These are phyloP conservation scores for Rhodotorula glutinis DNA, from an alignment of 1,284 basidiomycete genomes.

Conservation along the genomic window DNA sequence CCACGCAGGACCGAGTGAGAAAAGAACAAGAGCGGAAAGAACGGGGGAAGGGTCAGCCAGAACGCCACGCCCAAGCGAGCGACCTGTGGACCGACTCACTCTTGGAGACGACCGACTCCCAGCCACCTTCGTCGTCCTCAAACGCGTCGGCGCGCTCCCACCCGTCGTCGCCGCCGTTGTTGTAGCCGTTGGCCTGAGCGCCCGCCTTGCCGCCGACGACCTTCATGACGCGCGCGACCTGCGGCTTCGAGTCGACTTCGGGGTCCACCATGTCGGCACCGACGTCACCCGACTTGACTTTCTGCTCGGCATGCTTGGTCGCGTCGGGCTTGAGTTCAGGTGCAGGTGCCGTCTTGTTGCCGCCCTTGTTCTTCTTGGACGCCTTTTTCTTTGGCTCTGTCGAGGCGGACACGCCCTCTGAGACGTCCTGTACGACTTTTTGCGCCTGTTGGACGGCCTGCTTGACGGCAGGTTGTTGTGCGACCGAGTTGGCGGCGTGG, in stretches of 20 bases:
- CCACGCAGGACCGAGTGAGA: neutral
- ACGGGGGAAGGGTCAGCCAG: too few species aligned
- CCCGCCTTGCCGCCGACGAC: slow-evolving; percentile 33
- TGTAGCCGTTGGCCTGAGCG: slow-evolving; percentile 10
- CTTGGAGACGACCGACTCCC: slow-evolving; percentile 24
- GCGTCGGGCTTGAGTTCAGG: neutral
- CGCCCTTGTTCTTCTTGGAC: slow-evolving; percentile 15
- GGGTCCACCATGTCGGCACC: slow-evolving; percentile 33
- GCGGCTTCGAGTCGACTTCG: slow-evolving; percentile 9
- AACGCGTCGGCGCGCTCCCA: slow-evolving; percentile 23
- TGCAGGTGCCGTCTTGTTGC: neutral
- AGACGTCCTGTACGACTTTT: neutral
- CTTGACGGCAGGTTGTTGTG: neutral
- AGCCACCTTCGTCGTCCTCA: slow-evolving; percentile 25
- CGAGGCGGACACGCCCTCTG: neutral
- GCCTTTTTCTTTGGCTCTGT: neutral
- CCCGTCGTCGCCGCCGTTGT: slow-evolving; percentile 2
- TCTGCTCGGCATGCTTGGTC: slow-evolving; percentile 4
- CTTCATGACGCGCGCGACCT: slow-evolving; percentile 29
- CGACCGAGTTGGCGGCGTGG: neutral
- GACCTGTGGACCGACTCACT: slow-evolving; percentile 9
- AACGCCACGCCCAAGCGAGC: neutral
- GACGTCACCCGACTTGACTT: neutral
- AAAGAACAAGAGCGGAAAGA: neutral
- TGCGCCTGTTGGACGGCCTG: slow-evolving; percentile 2